Conservation (phyloP, 1,284 basidiomycete genomes). For the Irpex lacteus region DNA sequence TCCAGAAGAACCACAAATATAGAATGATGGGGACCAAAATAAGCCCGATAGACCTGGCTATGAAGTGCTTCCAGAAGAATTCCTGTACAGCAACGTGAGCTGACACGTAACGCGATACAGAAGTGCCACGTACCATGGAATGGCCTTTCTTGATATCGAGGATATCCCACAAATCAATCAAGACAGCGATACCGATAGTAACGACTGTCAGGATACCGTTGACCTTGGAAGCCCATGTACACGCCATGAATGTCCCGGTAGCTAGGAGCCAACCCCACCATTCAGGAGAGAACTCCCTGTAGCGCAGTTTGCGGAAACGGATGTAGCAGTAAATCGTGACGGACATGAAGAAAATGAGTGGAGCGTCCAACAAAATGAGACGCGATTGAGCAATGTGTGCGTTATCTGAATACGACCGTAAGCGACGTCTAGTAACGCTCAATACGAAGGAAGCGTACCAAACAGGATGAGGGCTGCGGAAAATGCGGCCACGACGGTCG, state of each 20-base stretch:
- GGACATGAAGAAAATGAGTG: slow-evolving; percentile 94
- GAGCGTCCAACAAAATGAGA: slow-evolving; percentile 93
- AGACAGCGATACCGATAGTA: slow-evolving; percentile 88
- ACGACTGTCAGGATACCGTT: slow-evolving; percentile 93
- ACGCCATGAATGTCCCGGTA: slow-evolving; percentile 92
- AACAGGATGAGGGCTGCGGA: slow-evolving; percentile 85
- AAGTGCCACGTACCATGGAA: slow-evolving; percentile 64
- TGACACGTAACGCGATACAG: neutral
- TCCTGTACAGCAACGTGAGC: slow-evolving; percentile 50
- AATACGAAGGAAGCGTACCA: slow-evolving; percentile 49
- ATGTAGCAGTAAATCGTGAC: slow-evolving; percentile 94
- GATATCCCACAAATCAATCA: slow-evolving; percentile 94
- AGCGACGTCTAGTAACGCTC: neutral
- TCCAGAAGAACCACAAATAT: slow-evolving; percentile 96
- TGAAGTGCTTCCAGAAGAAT: slow-evolving; percentile 88
- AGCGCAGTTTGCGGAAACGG: slow-evolving; percentile 93
- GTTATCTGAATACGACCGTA: slow-evolving; percentile 68
- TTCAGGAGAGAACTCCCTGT: slow-evolving; percentile 83
- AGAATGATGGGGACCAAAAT: slow-evolving; percentile 87
- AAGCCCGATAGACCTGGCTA: slow-evolving; percentile 83
- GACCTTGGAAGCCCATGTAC: slow-evolving; percentile 97
- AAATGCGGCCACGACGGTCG: slow-evolving; percentile 84
- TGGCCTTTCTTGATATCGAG: slow-evolving; percentile 85
- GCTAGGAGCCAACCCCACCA: slow-evolving; percentile 97
- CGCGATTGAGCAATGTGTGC: slow-evolving; percentile 95